Evolutionary conservation across 1,284 basidiomycete species (phyloP).

Genomic region (Trichosporon sp.): DNA sequence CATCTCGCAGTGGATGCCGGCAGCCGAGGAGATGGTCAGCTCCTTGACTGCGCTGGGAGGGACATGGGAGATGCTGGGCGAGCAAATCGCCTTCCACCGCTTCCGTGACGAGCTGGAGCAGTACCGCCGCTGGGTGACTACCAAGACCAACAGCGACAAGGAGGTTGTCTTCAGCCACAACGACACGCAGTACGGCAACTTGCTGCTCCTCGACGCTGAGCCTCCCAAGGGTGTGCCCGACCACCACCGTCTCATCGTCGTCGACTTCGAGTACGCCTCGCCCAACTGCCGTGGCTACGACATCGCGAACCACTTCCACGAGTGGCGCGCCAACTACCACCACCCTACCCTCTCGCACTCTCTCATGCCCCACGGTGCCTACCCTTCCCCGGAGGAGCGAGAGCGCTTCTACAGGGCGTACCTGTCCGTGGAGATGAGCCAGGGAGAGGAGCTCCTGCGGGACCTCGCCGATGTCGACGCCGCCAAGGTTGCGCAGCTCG

Average conservation of each 20-base stretch:
- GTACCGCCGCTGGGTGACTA: constrained; percentile 41
- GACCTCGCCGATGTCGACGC: constrained; percentile 34
- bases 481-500: constrained; percentile 54
- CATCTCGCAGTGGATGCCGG: constrained; percentile 58
- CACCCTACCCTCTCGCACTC: constrained; percentile 66
- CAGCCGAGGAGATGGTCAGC: constrained; percentile 36
- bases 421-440: constrained; percentile 52
- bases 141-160: constrained; percentile 34
- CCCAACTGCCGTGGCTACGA: constrained; percentile 86
- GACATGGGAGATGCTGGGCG: constrained; percentile 41
- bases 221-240: constrained; percentile 50
- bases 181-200: constrained; percentile 88
- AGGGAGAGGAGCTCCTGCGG: constrained; percentile 34
- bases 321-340: constrained; percentile 86
- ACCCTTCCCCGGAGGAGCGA: constrained; percentile 69
- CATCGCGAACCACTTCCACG: constrained; percentile 92
- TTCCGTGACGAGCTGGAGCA: constrained; percentile 42
- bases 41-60: constrained; percentile 30
- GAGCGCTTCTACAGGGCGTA: constrained; percentile 80
- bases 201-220: constrained; percentile 65
- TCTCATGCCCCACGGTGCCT: constrained; percentile 61
- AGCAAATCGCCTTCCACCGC: constrained; percentile 40
- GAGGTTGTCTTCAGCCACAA: constrained; percentile 59
- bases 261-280: constrained; percentile 91
- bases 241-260: constrained; percentile 74